Percentiles rank a stretch among this genome's conserved stretches.
Evolutionary conservation across 352 stramenopile genomes (phyloP).

Genomic region (Globisporangium uncinulatum): DNA sequence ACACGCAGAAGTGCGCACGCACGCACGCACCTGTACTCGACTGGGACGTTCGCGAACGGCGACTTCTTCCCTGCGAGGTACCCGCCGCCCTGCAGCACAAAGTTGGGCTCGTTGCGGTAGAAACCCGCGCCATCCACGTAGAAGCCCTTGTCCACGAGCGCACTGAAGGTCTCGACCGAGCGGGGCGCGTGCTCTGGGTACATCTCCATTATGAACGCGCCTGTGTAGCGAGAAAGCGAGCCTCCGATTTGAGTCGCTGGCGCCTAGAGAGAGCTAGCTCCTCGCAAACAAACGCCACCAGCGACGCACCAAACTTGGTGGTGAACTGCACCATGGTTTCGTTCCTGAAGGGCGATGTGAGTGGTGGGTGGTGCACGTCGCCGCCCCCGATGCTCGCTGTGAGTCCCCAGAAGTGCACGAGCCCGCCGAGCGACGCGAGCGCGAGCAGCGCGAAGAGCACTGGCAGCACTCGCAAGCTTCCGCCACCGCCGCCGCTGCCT

Average conservation of each 20-base stretch:
- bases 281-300: background rate
- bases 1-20: background rate
- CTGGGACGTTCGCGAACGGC: conserved; percentile 55
- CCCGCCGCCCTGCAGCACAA: conserved; percentile 68
- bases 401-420: conserved; percentile 65
- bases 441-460: conserved; percentile 34
- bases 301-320: conserved; percentile 58
- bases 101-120: conserved; percentile 83
- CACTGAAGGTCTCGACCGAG: conserved; percentile 66
- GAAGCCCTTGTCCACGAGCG: conserved; percentile 57
- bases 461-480: conserved; percentile 13
- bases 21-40: conserved; percentile 58
- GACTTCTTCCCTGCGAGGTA: conserved; percentile 71
- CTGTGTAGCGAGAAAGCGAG: conserved; percentile 12
- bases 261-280: background rate
- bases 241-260: background rate
- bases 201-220: conserved; percentile 71
- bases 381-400: conserved; percentile 17
- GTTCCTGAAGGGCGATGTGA: conserved; percentile 64
- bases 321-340: conserved; percentile 80
- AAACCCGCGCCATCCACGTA: conserved; percentile 74
- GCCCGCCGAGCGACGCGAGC: conserved; percentile 52
- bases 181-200: conserved; percentile 72
- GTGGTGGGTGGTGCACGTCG: conserved; percentile 26
- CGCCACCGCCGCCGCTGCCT: background rate